Conservation (phyloP, 352 stramenopile species). For the Phytopythium vexans region DNA sequence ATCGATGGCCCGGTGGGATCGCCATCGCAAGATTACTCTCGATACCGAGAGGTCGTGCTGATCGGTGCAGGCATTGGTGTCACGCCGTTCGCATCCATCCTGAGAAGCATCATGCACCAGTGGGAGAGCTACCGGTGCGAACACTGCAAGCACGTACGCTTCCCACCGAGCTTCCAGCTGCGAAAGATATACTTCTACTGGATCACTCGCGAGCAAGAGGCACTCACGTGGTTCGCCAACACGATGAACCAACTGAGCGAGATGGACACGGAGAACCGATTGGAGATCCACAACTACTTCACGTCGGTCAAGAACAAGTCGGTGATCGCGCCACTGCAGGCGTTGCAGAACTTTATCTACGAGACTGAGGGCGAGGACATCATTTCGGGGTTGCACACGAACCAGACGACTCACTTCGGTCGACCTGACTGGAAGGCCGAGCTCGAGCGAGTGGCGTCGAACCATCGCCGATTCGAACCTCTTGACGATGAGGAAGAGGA, state of each 20-base stretch:
- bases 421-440: conserved; percentile 73
- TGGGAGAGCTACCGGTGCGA: conserved; percentile 56
- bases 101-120: conserved; percentile 66
- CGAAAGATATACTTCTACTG: conserved; percentile 88
- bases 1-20: conserved; percentile 61
- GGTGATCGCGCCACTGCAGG: conserved; percentile 51
- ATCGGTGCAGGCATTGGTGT: conserved; percentile 71
- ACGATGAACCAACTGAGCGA: conserved; percentile 80
- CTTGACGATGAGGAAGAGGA: conserved; percentile 20
- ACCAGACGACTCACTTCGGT: conserved; percentile 75
- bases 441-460: conserved; percentile 46
- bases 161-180: conserved; percentile 64
- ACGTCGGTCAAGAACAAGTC: conserved; percentile 65
- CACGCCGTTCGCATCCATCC: conserved; percentile 69
- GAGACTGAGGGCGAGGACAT: conserved; percentile 62
- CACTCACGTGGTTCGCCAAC: conserved; percentile 74
- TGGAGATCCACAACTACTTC: conserved; percentile 86
- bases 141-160: conserved; percentile 46
- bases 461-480: conserved; percentile 32
- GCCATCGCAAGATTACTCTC: conserved; percentile 59
- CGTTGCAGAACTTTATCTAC: conserved; percentile 77
- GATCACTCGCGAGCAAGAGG: conserved; percentile 69
- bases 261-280: conserved; percentile 64
- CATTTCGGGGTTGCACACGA: conserved; percentile 63
- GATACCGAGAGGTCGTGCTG: conserved; percentile 60